These are phyloP conservation scores for Aspergillus heteromorphus DNA, from an alignment of 495 filamentous ascomycete species.

Conservation along the genomic window DNA sequence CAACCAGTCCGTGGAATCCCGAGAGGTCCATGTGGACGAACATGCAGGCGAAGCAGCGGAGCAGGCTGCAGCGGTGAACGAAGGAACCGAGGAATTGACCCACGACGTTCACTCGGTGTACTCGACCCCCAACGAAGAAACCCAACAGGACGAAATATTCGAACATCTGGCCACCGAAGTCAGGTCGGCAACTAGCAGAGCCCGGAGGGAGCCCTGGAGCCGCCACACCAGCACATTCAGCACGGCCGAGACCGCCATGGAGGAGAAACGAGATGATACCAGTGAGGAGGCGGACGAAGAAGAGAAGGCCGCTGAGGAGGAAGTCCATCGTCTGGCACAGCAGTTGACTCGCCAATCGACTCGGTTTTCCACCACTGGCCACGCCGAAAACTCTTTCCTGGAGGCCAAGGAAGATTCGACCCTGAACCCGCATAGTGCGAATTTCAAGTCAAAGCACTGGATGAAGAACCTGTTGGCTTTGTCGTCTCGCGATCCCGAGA, in stretches of 20 bases:
- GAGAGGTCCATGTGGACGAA: conserved; percentile 7
- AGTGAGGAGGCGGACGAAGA: conserved; percentile 9
- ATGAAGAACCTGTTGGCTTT: conserved; percentile 48
- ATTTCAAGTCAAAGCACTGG: conserved; percentile 48
- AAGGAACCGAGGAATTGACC: background rate
- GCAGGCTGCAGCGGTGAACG: background rate
- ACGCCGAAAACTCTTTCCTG: conserved; percentile 42
- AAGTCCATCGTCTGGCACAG: conserved; percentile 42
- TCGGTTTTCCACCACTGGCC: conserved; percentile 23
- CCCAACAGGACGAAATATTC: too few species aligned
- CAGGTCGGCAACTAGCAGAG: background rate
- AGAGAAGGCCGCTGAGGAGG: conserved; percentile 31
- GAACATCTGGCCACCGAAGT: too few species aligned
- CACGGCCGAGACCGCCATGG: conserved; percentile 29
- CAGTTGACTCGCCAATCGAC: conserved; percentile 45
- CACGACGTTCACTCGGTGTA: background rate
- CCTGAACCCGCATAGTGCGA: conserved; percentile 40
- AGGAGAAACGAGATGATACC: conserved; percentile 18
- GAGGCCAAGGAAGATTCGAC: conserved; percentile 36
- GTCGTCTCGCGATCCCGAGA: conserved; percentile 43
- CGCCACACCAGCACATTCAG: conserved; percentile 24
- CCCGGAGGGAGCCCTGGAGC: conserved; percentile 8
- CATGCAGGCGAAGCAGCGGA: background rate
- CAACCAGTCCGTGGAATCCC: conserved; percentile 9
- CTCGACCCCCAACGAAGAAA: background rate